These are phyloP conservation scores for Phytophthora constricta DNA, from an alignment of 352 stramenopile genomes.

Conservation along the genomic window DNA sequence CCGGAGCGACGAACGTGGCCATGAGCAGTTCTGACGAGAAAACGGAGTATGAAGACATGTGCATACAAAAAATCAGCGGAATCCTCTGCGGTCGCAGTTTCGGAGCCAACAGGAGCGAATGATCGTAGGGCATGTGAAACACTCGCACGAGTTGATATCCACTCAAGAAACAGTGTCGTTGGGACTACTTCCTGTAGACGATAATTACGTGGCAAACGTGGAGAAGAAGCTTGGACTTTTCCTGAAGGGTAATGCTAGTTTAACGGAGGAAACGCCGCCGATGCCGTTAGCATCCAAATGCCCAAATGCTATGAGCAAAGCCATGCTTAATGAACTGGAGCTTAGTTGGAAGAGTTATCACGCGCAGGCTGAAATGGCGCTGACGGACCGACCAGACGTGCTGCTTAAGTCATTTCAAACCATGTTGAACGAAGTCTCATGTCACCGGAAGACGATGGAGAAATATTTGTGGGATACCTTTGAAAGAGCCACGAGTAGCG, in stretches of 20 bases:
- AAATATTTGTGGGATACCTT: constrained; percentile 19
- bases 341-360: constrained; percentile 54
- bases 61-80: constrained; percentile 19
- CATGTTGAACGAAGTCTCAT: constrained; percentile 28
- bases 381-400: constrained; percentile 1
- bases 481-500: constrained; percentile 11
- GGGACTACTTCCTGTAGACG: constrained; percentile 10
- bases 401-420: constrained; percentile 17
- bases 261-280: not conserved
- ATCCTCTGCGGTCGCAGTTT: constrained; percentile 34
- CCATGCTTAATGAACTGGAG: constrained; percentile 50
- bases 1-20: not conserved
- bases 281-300: constrained; percentile 33
- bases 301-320: constrained; percentile 36
- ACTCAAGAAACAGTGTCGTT: constrained; percentile 7
- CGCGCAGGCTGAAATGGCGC: constrained; percentile 7
- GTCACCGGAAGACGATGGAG: constrained; percentile 21
- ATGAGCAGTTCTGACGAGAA: constrained; percentile 20
- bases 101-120: constrained; percentile 21
- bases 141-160: not conserved
- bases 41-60: constrained; percentile 29
- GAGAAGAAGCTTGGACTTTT: constrained; percentile 26
- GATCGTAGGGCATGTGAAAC: constrained; percentile 19
- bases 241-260: not conserved
- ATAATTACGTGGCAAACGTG: constrained; percentile 23